Base-by-base conservation (phyloP, 208 protist genomes). In the Trypanosoma theileri region DNA sequence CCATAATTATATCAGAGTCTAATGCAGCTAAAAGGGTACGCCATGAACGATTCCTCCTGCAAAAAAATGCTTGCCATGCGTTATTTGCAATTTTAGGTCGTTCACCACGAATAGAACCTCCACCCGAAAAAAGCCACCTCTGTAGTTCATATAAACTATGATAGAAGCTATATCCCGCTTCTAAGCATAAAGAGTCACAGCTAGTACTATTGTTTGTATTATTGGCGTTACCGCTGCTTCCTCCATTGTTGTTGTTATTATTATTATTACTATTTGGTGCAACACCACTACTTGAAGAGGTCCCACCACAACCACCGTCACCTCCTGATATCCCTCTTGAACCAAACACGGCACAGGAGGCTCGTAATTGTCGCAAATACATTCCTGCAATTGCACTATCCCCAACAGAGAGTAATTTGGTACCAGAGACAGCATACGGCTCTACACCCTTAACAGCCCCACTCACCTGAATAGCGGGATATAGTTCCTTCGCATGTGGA, bases 31-130 rank as follows among this genome's bases (percentile, higher is more conserved):
- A 44, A n/a, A 94, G 59, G 0, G 80, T 58, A 0, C 82, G 59
- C 59, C 88, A 86, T 16, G 78, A 66, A 59, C 71, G 68, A n/a
- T 79, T 88, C 28, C 79, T 77, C 55, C 86, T 86, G 26, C 77
- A 73, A 59, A 89, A 75, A 17, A 92, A 55, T 44, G 75, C 64
- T 40, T 77, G 61, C 81, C 87, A 93, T 42, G 75, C 81, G 69
- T 62, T 75, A 52, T 69, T 66, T 22, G 24, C 51, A 50, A 68
- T 48, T 28, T 42, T 41, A 12, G 48, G 63, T 9, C 56, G 28
- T 13, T 21, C 56, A 50, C 21, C 50, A 42, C 21, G 22, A 41
- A 14, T 26, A 7, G 44, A 35, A 35, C 28, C 22, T 24, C 51
- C 52, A n/a, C 40, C 21, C 42, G 59, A 22, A 60, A 71, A 71